Evolutionary conservation across 305 asterid genomes (phyloP).

Genomic region (Nicotiana rustica): DNA sequence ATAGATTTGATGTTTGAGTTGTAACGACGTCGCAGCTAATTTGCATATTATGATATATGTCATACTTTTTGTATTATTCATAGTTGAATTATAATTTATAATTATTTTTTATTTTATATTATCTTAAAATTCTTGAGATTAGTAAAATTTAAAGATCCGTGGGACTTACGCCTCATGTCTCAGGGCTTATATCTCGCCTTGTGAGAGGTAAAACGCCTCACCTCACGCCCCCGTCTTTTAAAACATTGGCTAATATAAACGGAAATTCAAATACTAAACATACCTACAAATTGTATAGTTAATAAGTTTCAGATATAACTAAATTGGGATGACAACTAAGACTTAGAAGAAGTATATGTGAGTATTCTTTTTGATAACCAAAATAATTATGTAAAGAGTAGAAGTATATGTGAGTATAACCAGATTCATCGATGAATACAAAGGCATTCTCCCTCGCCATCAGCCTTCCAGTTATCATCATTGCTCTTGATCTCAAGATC

Average conservation of each 20-base stretch:
- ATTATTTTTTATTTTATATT: no score
- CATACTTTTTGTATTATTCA: no score
- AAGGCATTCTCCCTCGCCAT: constrained; percentile 81
- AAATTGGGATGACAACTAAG: constrained; percentile 31
- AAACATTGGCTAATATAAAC: neutral
- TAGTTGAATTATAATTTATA: no score
- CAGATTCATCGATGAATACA: constrained; percentile 66
- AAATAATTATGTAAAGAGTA: neutral
- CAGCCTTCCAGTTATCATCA: constrained; percentile 92
- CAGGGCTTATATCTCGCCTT: no score
- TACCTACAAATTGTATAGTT: neutral
- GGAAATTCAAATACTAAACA: neutral
- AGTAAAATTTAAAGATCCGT: no score
- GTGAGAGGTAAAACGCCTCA: no score
- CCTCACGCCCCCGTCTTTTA: no score
- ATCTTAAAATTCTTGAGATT: no score
- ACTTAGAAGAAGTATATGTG: constrained; percentile 26
- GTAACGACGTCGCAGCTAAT: no score
- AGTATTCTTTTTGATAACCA: constrained; percentile 38
- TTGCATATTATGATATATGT: no score
- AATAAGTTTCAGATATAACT: neutral
- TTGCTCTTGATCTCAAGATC: constrained; percentile 85
- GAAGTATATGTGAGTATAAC: constrained; percentile 53
- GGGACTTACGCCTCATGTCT: no score
- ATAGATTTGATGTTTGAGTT: no score